Conservation (phyloP, 2,329 filamentous ascomycete genomes). For the Ascochyta lentis region DNA sequence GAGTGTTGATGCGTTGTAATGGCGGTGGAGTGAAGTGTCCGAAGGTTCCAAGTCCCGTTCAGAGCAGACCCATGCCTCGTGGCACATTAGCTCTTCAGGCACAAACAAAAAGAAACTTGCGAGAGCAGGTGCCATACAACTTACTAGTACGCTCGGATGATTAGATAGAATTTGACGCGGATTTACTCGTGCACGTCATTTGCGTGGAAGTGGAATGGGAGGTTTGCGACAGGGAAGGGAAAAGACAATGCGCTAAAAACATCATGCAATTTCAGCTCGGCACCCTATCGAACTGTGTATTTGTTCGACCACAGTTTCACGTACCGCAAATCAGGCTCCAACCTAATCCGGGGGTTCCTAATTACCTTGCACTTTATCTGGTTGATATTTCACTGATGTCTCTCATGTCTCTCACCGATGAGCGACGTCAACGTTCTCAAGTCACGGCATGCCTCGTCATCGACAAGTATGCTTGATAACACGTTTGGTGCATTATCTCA, state of each 20-base stretch:
- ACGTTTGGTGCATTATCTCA: neutral
- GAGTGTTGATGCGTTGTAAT: constrained; percentile 26
- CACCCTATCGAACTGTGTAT: constrained; percentile 39
- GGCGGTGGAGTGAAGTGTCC: constrained; percentile 41
- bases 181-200: constrained; percentile 29
- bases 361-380: neutral
- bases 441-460: constrained; percentile 3
- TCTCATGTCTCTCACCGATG: neutral
- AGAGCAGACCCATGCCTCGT: constrained; percentile 44
- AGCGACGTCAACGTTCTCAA: neutral
- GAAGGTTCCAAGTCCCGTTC: constrained; percentile 41
- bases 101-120: constrained; percentile 22
- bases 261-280: constrained; percentile 48
- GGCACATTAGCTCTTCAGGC: constrained; percentile 38
- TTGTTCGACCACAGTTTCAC: constrained; percentile 28
- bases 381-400: neutral
- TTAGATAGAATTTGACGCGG: constrained; percentile 17
- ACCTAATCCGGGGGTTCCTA: neutral
- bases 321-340: constrained; percentile 3
- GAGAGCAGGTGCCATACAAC: constrained; percentile 17
- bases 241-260: constrained; percentile 41
- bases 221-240: constrained; percentile 34
- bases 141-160: constrained; percentile 23
- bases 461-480: neutral
- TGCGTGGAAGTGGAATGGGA: constrained; percentile 38